phyloP scores from a whole-genome alignment of 352 stramenopile genomes.

The Phytophthora capsici region DNA sequence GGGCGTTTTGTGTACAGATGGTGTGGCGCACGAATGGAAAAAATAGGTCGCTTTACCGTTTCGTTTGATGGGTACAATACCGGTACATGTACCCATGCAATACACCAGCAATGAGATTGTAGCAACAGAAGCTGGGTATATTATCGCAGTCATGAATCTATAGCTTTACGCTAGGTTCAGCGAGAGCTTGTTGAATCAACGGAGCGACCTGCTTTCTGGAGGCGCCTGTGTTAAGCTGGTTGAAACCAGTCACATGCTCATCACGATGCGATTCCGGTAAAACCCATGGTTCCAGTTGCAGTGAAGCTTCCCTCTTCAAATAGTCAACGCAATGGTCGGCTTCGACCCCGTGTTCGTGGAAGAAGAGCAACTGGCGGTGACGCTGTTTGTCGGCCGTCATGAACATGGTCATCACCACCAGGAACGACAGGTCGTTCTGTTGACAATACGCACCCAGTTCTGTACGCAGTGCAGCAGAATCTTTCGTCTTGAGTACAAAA shows the following conservation, averaged over 20 bases:
- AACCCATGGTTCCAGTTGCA: conserved; percentile 50
- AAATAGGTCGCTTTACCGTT: not conserved
- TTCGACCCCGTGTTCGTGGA: conserved; percentile 36
- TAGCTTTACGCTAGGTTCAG: conserved; percentile 18
- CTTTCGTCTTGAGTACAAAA: conserved; percentile 56
- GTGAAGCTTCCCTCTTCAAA: conserved; percentile 41
- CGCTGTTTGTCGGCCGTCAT: conserved; percentile 46
- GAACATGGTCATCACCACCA: conserved; percentile 78
- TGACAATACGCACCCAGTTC: conserved; percentile 46
- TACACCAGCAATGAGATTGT: no score
- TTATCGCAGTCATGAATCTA: conserved; percentile 1
- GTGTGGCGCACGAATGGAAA: not conserved
- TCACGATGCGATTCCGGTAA: conserved; percentile 42
- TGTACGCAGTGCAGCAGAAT: conserved; percentile 34
- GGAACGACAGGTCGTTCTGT: conserved; percentile 60
- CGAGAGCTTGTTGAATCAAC: conserved; percentile 60
- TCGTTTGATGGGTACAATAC: no score
- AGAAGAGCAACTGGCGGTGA: conserved; percentile 73
- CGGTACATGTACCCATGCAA: no score
- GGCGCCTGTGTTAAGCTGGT: conserved; percentile 63
- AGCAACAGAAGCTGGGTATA: no score
- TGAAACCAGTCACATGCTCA: conserved; percentile 46
- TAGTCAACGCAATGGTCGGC: conserved; percentile 45
- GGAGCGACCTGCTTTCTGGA: conserved; percentile 85
- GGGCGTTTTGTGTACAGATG: not conserved